Conservation (phyloP, 306 rosid species). For the Gillenia trifoliata region DNA sequence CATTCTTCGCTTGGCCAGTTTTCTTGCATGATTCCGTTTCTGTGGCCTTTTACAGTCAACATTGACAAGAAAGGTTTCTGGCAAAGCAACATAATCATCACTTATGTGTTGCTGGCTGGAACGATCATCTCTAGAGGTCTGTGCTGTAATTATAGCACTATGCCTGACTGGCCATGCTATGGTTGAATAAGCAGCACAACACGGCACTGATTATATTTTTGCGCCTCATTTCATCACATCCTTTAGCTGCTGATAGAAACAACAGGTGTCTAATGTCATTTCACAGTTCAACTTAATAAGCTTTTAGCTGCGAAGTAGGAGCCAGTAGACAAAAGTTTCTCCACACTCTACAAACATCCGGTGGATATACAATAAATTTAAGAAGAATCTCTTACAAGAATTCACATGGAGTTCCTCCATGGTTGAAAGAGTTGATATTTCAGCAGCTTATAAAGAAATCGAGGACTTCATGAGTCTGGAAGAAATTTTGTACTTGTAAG, state of each 20-base stretch:
- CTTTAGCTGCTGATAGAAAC: background rate
- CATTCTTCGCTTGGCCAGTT: constrained; percentile 14
- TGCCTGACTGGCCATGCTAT: constrained; percentile 27
- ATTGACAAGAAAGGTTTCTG: constrained; percentile 2
- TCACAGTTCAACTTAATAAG: constrained; percentile 25
- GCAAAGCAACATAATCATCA: background rate
- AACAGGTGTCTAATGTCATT: background rate
- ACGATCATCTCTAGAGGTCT: constrained; percentile 31
- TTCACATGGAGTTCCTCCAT: background rate
- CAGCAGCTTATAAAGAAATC: background rate
- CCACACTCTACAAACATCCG: background rate
- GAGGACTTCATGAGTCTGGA: background rate
- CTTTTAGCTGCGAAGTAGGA: background rate
- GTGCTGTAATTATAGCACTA: background rate
- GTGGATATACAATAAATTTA: background rate
- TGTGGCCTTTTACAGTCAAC: background rate
- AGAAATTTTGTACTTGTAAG: background rate
- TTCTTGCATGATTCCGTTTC: background rate
- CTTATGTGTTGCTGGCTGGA: constrained; percentile 20
- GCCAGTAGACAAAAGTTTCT: background rate
- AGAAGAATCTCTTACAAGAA: background rate
- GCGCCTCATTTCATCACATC: background rate
- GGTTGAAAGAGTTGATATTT: constrained; percentile 22
- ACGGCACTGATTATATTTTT: background rate
- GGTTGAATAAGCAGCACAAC: constrained; percentile 20